Evolutionary conservation across 768 basidiomycete genomes (phyloP).

Genomic region (Hypholoma fasciculare): DNA sequence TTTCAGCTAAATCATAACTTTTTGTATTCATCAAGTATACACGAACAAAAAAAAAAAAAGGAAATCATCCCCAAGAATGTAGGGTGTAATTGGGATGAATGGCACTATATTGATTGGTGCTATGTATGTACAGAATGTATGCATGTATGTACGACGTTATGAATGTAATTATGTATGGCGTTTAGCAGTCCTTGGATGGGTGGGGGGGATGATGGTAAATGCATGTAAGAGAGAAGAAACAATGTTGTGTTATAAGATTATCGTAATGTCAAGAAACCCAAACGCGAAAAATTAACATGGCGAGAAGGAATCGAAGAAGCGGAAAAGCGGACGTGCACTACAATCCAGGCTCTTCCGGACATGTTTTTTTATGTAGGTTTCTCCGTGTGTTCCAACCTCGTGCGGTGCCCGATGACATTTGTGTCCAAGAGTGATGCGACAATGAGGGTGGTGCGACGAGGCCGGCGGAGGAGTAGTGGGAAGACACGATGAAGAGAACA

Average conservation of each 20-base stretch:
- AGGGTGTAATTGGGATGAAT: neutral
- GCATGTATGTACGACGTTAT: constrained; percentile 15
- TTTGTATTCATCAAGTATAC: neutral
- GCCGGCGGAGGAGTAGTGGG: constrained; percentile 16
- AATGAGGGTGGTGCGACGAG: constrained; percentile 18
- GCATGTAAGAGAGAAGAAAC: constrained; percentile 27
- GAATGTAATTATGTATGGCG: constrained; percentile 24
- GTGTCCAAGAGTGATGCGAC: constrained; percentile 9
- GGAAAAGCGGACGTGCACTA: constrained; percentile 47
- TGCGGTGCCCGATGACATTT: constrained; percentile 6
- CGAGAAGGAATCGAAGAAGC: constrained; percentile 16
- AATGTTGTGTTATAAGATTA: constrained; percentile 22
- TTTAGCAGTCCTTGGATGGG: constrained; percentile 24
- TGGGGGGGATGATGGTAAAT: constrained; percentile 38
- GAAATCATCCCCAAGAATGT: neutral
- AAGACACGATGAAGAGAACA: constrained; percentile 15
- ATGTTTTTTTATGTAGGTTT: constrained; percentile 20
- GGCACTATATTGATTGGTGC: constrained; percentile 13
- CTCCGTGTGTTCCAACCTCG: constrained; percentile 20
- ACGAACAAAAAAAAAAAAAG: neutral
- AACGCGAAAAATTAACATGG: constrained; percentile 7
- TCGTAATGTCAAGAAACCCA: constrained; percentile 20
- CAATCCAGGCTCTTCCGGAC: constrained; percentile 39
- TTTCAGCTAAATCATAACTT: neutral
- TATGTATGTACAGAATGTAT: constrained; percentile 20